Conservation (phyloP, 805 yeast genomes). For the Wickerhamomyces subpelliculosus region DNA sequence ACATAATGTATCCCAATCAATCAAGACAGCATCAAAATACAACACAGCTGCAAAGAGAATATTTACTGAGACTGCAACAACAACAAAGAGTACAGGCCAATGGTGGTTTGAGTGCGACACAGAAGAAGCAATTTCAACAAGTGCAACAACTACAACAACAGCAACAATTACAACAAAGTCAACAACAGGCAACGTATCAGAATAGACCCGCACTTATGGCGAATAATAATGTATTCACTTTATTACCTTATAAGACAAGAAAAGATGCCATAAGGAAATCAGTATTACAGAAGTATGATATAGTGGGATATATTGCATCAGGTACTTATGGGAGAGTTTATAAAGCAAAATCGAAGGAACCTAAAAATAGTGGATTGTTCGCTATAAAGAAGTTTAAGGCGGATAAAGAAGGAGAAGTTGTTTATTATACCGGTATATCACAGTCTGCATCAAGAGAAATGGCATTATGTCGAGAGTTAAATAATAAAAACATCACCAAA, state of each 20-base stretch:
- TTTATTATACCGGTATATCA: conserved; percentile 90
- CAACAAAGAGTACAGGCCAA: conserved; percentile 5
- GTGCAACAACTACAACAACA: not conserved
- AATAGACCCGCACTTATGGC: conserved; percentile 44
- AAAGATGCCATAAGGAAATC: conserved; percentile 61
- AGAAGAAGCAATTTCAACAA: not conserved
- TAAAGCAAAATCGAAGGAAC: conserved; percentile 60
- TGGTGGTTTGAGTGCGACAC: not conserved
- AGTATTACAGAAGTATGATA: conserved; percentile 79
- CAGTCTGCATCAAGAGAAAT: conserved; percentile 96
- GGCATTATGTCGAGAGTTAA: conserved; percentile 86
- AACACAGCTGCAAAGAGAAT: conserved; percentile 19
- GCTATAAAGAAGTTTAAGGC: conserved; percentile 96
- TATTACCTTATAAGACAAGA: conserved; percentile 53
- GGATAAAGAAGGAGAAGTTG: conserved; percentile 83
- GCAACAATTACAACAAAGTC: not conserved
- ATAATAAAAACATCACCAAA: conserved; percentile 71
- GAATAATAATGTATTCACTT: conserved; percentile 43
- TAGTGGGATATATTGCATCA: conserved; percentile 94
- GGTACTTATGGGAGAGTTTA: conserved; percentile 96
- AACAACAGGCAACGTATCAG: conserved; percentile 5
- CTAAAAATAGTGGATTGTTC: conserved; percentile 20
- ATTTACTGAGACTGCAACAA: conserved; percentile 13
- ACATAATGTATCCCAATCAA: not conserved
- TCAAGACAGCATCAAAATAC: conserved; percentile 3